A percentile compares a stretch with the other conserved stretches of the same genome.
Conservation (phyloP, 148 eudicot genomes). For the Silene uniflora region DNA sequence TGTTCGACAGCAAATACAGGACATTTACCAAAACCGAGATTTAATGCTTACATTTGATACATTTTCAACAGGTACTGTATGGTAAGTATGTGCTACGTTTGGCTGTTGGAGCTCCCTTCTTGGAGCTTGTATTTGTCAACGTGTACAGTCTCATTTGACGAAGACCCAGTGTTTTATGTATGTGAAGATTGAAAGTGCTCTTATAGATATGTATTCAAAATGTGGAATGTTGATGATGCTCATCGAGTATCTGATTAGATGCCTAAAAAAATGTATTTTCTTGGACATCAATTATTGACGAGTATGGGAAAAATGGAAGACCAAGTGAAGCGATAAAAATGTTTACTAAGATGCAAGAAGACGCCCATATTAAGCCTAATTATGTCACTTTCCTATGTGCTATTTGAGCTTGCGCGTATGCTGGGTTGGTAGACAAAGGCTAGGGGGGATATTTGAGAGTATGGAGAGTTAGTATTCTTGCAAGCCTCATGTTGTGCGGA, state of each 20-base stretch:
- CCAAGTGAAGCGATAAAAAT: constrained; percentile 58
- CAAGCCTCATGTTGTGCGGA: constrained; percentile 70
- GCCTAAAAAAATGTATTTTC: too few relatives aligned
- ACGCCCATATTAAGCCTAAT: constrained; percentile 41
- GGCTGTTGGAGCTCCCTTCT: constrained; percentile 88
- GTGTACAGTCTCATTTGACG: too few relatives aligned
- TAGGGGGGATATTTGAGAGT: constrained; percentile 57
- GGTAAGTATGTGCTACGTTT: constrained; percentile 61
- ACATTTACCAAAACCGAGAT: too few relatives aligned
- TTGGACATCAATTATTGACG: too few relatives aligned
- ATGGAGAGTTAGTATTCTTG: constrained; percentile 62
- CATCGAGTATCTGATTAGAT: too few relatives aligned
- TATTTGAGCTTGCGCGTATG: constrained; percentile 74
- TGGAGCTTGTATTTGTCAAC: too few relatives aligned
- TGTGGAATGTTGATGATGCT: too few relatives aligned
- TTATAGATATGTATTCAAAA: too few relatives aligned
- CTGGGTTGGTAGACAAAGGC: constrained; percentile 71
- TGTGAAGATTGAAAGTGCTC: too few relatives aligned
- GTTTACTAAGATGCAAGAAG: constrained; percentile 49
- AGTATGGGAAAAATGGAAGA: constrained; percentile 79
- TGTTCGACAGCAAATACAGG: too few relatives aligned
- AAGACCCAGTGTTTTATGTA: too few relatives aligned
- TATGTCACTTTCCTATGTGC: constrained; percentile 73
- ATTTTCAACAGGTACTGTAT: constrained; percentile 54
- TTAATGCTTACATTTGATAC: too few relatives aligned